Evolutionary conservation across 805 yeast genomes (phyloP).

Genomic region (Wickerhamiella lipophila): DNA sequence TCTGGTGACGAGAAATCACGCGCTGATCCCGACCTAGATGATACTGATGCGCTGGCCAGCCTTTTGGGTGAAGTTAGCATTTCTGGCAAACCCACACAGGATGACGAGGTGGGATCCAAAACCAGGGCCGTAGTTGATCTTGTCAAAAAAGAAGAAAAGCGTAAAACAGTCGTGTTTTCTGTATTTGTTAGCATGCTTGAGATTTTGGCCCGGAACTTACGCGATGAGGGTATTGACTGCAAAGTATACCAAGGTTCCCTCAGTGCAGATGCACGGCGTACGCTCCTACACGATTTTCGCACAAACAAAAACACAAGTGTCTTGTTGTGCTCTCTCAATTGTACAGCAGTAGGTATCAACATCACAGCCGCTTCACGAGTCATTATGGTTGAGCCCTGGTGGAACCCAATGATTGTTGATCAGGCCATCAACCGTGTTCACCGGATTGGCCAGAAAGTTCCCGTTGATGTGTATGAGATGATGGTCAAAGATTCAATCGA

Average conservation of each 20-base stretch:
- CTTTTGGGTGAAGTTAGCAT: conserved; percentile 21
- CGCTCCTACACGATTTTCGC: conserved; percentile 25
- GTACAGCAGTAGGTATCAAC: conserved; percentile 37
- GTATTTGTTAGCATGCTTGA: conserved; percentile 32
- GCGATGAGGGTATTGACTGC: conserved; percentile 25
- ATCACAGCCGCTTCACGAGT: conserved; percentile 34
- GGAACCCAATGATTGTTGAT: conserved; percentile 40
- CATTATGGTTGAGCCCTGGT: conserved; percentile 36
- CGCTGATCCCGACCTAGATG: conserved; percentile 9
- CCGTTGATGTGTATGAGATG: conserved; percentile 36
- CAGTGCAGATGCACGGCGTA: conserved; percentile 25
- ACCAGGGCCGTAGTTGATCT: conserved; percentile 28
- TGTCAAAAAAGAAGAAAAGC: conserved; percentile 25
- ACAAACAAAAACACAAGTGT: conserved; percentile 21
- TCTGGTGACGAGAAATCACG: background rate
- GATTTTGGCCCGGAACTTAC: conserved; percentile 25
- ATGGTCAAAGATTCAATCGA: conserved; percentile 32
- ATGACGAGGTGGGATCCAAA: conserved; percentile 24
- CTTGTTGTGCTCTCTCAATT: conserved; percentile 33
- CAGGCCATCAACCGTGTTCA: conserved; percentile 43
- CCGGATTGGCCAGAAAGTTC: conserved; percentile 35
- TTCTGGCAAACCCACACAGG: conserved; percentile 11
- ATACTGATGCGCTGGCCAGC: conserved; percentile 24
- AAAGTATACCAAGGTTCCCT: conserved; percentile 31
- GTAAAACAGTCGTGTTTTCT: conserved; percentile 38